Conservation (phyloP, 2,329 filamentous ascomycete genomes). For the Alternaria arborescens region DNA sequence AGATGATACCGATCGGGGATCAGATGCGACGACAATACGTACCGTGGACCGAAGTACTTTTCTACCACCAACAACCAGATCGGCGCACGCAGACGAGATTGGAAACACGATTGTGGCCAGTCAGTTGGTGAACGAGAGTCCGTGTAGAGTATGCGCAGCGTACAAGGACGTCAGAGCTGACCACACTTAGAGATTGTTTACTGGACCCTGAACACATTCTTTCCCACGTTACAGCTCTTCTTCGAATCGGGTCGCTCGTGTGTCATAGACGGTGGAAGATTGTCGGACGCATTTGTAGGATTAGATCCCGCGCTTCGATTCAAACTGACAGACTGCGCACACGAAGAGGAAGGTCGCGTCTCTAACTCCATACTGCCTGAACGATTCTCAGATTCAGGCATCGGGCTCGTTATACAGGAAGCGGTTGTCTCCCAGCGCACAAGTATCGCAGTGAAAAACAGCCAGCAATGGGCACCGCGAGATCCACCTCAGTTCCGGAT, state of each 20-base stretch:
- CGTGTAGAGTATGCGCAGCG: background rate
- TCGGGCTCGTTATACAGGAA: slow-evolving; percentile 32
- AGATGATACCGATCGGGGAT: slow-evolving; percentile 31
- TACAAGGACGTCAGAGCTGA: slow-evolving; percentile 4
- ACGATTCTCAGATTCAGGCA: slow-evolving; percentile 14
- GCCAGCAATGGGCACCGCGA: background rate
- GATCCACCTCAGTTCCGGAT: slow-evolving; percentile 14
- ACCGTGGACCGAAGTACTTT: slow-evolving; percentile 7
- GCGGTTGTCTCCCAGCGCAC: slow-evolving; percentile 29
- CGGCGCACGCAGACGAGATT: slow-evolving; percentile 20
- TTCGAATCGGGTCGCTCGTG: slow-evolving; percentile 41
- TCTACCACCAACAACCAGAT: background rate
- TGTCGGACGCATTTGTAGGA: slow-evolving; percentile 26
- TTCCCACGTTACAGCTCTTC: slow-evolving; percentile 41
- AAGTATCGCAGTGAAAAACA: slow-evolving; percentile 28
- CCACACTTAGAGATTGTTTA: slow-evolving; percentile 29
- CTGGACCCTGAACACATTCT: slow-evolving; percentile 43
- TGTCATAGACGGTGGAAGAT: slow-evolving; percentile 30
- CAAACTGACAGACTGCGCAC: slow-evolving; percentile 38
- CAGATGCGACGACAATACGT: slow-evolving; percentile 31
- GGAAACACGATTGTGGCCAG: slow-evolving; percentile 14
- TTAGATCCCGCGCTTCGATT: slow-evolving; percentile 38
- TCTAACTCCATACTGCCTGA: slow-evolving; percentile 26
- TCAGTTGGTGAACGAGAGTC: slow-evolving; percentile 33
- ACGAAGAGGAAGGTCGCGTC: slow-evolving; percentile 38